Evolutionary conservation across 2,329 filamentous ascomycete genomes (phyloP), one percentile per base, ranked within the genome.

Genomic region (Nemania serpens): DNA sequence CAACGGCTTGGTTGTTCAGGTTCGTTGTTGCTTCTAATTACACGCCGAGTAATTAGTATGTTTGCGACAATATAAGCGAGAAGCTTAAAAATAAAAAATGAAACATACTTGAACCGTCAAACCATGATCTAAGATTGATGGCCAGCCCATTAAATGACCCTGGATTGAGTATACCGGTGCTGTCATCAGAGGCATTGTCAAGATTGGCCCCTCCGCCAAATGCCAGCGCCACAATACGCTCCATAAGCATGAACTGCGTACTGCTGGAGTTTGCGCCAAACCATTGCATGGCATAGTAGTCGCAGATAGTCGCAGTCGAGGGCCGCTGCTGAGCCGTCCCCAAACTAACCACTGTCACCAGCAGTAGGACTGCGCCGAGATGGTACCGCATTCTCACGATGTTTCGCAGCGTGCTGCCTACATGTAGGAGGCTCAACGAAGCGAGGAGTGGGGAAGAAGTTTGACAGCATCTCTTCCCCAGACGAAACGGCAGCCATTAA

Each of bases 81-180:
- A 6, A 22, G n/a, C 20, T 13, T 22, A 29, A 45, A 13, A 34
- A 17, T 48, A 22, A 48, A 46, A 42, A 12, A 43, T 15, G 18
- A 43, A 46, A 52, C 56, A 50, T 58, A 58, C 56, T 53, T n/a
- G 56, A 58, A 46, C 56, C 56, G 37, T 58, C 56, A 34, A 58
- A 58, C 56, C 56, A 58, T 3, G 56, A 34, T 36, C 48, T 53
- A 6, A 58, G 42, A 34, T 58, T 41, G 15, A 58, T 34, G 10
- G 34, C 25, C n/a, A 15, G 25, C 11, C 49, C 56, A 29, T 48
- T 39, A 42, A 47, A 58, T 13, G 20, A 52, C 12, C 48, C 56
- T 13, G 33, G 34, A 29, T 58, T 58, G 20, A 58, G 56, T 25
- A 58, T 58, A n/a, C 56, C 56, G 11, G 48, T 58, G 49, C 48